A percentile compares a stretch with the other conserved stretches of the same genome.
Evolutionary conservation across 2,329 filamentous ascomycete genomes (phyloP).

Genomic region (Pseudogymnoascus pannorum): DNA sequence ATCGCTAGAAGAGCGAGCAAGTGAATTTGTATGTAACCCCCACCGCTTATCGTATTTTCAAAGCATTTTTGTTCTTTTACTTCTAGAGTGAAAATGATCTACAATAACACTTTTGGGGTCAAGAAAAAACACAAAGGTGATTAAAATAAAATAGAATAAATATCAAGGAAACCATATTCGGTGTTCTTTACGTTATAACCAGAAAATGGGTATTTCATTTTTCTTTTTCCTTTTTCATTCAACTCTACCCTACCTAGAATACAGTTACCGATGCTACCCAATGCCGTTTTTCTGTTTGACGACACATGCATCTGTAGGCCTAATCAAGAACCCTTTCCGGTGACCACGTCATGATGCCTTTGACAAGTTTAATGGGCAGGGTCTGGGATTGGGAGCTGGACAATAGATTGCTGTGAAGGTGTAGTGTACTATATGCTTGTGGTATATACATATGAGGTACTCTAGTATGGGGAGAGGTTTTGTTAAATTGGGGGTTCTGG

Average conservation of each 20-base stretch:
- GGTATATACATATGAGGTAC: not conserved
- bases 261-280: not conserved
- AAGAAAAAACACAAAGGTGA: not conserved
- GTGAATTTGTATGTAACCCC: conserved; percentile 7
- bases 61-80: conserved; percentile 2
- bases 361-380: not conserved
- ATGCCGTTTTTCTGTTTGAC: not conserved
- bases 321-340: conserved; percentile 1
- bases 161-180: not conserved
- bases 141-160: not conserved
- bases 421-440: not conserved
- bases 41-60: conserved; percentile 5
- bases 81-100: not conserved
- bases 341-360: conserved; percentile 3
- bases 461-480: not conserved
- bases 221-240: not conserved
- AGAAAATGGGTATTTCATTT: not conserved
- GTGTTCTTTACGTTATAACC: conserved; percentile 2
- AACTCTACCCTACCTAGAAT: not conserved
- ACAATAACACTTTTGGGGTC: not conserved
- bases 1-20: conserved; percentile 1
- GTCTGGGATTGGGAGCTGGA: not conserved
- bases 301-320: not conserved
- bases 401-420: not conserved
- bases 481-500: not conserved